Percentiles rank a stretch among this genome's conserved stretches.
Conservation (phyloP, 2,329 filamentous ascomycete genomes). For the Sclerotinia borealis region DNA sequence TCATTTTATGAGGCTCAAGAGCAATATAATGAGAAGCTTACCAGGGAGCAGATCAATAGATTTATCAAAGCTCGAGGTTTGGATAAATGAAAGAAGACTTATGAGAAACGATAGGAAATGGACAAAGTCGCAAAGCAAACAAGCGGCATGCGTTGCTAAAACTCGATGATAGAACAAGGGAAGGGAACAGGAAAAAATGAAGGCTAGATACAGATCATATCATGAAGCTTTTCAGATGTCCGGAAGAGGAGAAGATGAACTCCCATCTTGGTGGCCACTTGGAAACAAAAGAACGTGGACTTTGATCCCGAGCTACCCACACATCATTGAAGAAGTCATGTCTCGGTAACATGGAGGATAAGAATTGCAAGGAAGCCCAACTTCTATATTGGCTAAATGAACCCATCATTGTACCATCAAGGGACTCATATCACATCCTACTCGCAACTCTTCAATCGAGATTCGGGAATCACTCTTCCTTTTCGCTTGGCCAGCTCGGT, state of each 20-base stretch:
- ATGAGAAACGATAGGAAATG: background rate
- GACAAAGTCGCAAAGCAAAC: background rate
- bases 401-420: background rate
- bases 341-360: too few species aligned
- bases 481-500: background rate
- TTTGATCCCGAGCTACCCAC: background rate
- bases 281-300: background rate
- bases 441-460: background rate
- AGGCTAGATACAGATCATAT: background rate
- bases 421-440: background rate
- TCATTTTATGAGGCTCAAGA: slow-evolving; percentile 57
- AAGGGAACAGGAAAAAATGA: background rate
- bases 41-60: slow-evolving; percentile 33
- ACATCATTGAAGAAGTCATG: background rate
- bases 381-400: background rate
- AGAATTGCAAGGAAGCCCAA: background rate
- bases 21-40: slow-evolving; percentile 34
- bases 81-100: slow-evolving; percentile 27
- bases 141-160: background rate
- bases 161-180: background rate
- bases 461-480: background rate
- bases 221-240: background rate
- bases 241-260: background rate
- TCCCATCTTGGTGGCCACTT: background rate
- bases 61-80: slow-evolving; percentile 34